A percentile compares a stretch with the other conserved stretches of the same genome.
Conservation (phyloP, 768 basidiomycete species). For the Trametes punicea region DNA sequence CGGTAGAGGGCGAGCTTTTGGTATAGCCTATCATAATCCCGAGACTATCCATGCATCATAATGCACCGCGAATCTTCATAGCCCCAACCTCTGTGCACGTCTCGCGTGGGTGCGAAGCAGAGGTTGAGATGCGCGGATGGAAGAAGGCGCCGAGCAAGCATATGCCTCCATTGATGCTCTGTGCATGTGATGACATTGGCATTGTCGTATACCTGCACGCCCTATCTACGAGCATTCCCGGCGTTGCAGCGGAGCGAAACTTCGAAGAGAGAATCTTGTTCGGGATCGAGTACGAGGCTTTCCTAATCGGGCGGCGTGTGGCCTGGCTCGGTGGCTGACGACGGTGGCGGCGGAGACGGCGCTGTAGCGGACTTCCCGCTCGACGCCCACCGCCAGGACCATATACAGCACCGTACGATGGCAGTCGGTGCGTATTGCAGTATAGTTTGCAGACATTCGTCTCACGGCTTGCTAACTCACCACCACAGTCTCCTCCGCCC, state of each 20-base stretch:
- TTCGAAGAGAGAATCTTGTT: neutral
- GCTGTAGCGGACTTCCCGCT: too few relatives aligned
- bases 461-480: neutral
- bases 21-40: conserved; percentile 40
- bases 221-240: neutral
- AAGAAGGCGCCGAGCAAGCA: too few relatives aligned
- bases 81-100: too few relatives aligned
- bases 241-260: too few relatives aligned
- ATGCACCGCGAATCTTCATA: neutral
- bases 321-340: conserved; percentile 16
- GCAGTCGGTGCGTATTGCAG: conserved; percentile 16
- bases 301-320: conserved; percentile 11
- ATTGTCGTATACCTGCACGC: neutral
- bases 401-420: conserved; percentile 1
- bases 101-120: too few relatives aligned
- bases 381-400: conserved; percentile 5
- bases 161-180: neutral
- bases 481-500: conserved; percentile 12
- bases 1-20: conserved; percentile 88
- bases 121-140: too few relatives aligned
- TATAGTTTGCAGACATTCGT: neutral
- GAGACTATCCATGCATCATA: conserved; percentile 3
- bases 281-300: conserved; percentile 1
- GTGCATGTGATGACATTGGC: too few relatives aligned
- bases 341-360: conserved; percentile 16